Conservation (phyloP, 1,139 yeast species). For the Geotrichum europaeum region DNA sequence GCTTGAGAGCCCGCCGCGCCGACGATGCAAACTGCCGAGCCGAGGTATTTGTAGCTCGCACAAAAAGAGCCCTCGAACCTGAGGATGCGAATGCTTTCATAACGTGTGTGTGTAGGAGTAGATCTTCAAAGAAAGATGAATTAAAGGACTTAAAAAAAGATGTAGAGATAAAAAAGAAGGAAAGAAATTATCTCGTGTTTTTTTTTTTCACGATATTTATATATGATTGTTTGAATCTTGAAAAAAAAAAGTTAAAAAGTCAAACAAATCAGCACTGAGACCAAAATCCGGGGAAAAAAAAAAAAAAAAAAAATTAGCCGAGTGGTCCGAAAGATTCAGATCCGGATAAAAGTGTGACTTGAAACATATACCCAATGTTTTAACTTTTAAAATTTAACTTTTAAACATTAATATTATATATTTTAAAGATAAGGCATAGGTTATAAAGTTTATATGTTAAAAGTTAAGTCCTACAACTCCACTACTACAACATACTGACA, state of each 20-base stretch:
- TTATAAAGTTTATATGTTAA: not conserved
- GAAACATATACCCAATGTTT: not conserved
- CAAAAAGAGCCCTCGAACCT: not conserved
- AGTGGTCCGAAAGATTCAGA: not conserved
- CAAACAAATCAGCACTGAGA: not conserved
- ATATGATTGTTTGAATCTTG: too few species aligned
- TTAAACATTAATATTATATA: not conserved
- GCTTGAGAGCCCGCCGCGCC: not conserved
- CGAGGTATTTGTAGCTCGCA: not conserved
- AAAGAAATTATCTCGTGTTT: not conserved
- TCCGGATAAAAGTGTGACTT: not conserved
- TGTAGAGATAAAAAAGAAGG: not conserved
- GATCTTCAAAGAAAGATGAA: not conserved
- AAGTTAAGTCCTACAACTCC: too few species aligned
- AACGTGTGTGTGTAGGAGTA: not conserved
- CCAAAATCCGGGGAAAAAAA: constrained; percentile 1
- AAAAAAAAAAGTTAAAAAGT: not conserved
- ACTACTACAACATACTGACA: too few species aligned
- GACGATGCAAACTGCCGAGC: constrained; percentile 7
- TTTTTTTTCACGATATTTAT: not conserved
- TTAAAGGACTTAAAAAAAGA: not conserved
- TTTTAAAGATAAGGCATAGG: not conserved
- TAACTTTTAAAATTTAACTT: not conserved
- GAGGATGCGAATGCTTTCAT: not conserved
- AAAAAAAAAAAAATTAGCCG: not conserved